Conservation (phyloP, 2,329 filamentous ascomycete genomes). For the Shiraia bambusicola region DNA sequence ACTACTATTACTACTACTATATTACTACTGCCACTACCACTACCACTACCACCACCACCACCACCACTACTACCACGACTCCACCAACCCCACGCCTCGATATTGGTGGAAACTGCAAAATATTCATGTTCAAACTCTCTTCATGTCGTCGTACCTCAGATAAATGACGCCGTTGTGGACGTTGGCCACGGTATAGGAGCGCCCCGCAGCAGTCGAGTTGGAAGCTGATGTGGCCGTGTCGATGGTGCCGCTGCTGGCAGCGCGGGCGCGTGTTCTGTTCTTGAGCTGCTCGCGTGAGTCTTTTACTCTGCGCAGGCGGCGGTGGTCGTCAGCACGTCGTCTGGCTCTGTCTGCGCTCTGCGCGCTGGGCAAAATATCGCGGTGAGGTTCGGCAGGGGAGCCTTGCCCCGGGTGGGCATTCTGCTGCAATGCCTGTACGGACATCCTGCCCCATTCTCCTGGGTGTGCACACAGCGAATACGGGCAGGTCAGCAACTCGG, state of each 20-base stretch:
- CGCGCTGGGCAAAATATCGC: constrained; percentile 29
- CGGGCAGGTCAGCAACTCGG: constrained; percentile 19
- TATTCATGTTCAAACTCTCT: background rate
- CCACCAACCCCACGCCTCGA: too few relatives aligned
- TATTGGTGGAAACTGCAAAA: background rate
- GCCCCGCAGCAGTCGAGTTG: constrained; percentile 32
- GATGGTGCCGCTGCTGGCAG: constrained; percentile 36
- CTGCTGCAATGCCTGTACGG: constrained; percentile 36
- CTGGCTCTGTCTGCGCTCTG: constrained; percentile 31
- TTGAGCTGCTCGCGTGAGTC: constrained; percentile 43
- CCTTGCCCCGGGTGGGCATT: constrained; percentile 30
- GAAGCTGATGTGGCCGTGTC: constrained; percentile 32
- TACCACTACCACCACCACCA: background rate
- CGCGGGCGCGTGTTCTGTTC: constrained; percentile 33
- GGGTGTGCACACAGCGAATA: constrained; percentile 16
- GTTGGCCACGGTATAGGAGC: constrained; percentile 52
- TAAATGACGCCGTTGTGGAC: constrained; percentile 52
- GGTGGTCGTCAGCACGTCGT: constrained; percentile 32
- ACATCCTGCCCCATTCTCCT: constrained; percentile 41
- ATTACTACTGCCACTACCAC: background rate
- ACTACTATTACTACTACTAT: background rate
- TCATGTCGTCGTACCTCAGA: constrained; percentile 40
- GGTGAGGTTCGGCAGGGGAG: constrained; percentile 29
- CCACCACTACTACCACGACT: too few relatives aligned
- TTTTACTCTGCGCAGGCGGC: constrained; percentile 40